Base-by-base conservation (phyloP, 345 rosid genomes). In the Brassica rapa region DNA sequence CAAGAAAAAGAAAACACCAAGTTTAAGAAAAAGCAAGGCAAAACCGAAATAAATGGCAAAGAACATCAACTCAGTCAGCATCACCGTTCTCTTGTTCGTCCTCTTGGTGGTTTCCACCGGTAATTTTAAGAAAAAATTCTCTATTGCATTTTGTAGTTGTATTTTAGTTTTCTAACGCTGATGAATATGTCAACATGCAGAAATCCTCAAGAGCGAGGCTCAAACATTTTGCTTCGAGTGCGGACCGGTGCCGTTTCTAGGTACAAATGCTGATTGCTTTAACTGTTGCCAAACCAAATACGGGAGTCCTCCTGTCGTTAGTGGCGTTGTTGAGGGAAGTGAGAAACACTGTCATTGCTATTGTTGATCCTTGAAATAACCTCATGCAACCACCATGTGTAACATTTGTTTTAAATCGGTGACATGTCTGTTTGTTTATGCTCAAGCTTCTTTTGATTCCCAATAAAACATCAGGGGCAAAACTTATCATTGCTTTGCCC, bases 311-410 rank as follows among this genome's bases (percentile, higher is more conserved):
- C 23, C 33, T 35, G 55, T 12, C 2, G 59, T 51, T 71, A 2
- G 1, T 3, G 74, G 33, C 4, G 4, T 7, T 35, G 66, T 71
- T 35, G 74, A 71, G n/a, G 55, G 35, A 35, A 8, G 0, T 24
- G 35, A 8, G 1, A 0, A 1, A 4, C 75, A 71, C 24, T 71
- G 77, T 30, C 77, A 73, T 29, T 73, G 77, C 77, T 73, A 73
- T 9, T 8, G 8, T 11, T 71, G 23, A 72, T 29, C 19, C n/a
- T 59, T 55, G 7, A 55, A 30, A 37, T 10, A 37, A 71, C 15
- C 23, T 59, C 37, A 21, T 33, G 59, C 16, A 19, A 12, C 33
- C 59, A 14, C 37, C 59, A 72, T 41, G 7, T 11, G 60, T 72
- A 30, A 46, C 62, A 24, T n/a, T n/a, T 25, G 39, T 2, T 71